These are phyloP conservation scores for Rhododendron griersonianum DNA, from an alignment of 148 eudicot species.

Conservation along the genomic window DNA sequence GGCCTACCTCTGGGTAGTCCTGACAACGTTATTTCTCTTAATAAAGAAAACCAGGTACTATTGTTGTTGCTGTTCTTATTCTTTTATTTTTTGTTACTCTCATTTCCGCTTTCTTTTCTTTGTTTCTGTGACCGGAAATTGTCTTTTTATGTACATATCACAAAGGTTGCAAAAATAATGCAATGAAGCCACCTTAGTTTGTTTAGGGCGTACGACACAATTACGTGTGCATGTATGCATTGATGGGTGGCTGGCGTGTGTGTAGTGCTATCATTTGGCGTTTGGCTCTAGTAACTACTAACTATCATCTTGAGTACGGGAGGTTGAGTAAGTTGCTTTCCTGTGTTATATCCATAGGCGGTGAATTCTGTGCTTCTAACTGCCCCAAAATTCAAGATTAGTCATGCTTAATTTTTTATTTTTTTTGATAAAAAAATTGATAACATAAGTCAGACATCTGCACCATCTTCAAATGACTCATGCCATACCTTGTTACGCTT, in stretches of 20 bases:
- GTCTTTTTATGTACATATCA: not conserved
- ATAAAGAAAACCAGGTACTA: slow-evolving; percentile 50
- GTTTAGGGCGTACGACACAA: not conserved
- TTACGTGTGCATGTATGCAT: not conserved
- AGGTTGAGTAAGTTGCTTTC: not conserved
- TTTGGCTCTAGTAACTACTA: not conserved
- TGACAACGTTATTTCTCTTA: slow-evolving; percentile 26
- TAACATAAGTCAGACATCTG: not conserved
- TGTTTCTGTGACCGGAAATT: not conserved
- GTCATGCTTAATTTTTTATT: not conserved
- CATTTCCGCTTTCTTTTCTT: not conserved
- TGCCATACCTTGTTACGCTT: not conserved
- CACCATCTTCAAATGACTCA: not conserved
- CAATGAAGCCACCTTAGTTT: not conserved
- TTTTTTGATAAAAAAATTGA: not conserved
- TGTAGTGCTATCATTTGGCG: not conserved
- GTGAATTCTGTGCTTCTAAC: not conserved
- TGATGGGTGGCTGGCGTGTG: not conserved
- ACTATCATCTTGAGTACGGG: not conserved
- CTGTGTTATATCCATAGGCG: not conserved
- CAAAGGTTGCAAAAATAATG: not conserved
- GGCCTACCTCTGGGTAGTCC: slow-evolving; percentile 26
- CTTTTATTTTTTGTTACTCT: not conserved
- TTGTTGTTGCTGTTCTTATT: not conserved
- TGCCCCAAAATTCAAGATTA: not conserved